These are phyloP conservation scores for Stachybotrys echinatus DNA, from an alignment of 2,329 filamentous ascomycete species.

Conservation along the genomic window DNA sequence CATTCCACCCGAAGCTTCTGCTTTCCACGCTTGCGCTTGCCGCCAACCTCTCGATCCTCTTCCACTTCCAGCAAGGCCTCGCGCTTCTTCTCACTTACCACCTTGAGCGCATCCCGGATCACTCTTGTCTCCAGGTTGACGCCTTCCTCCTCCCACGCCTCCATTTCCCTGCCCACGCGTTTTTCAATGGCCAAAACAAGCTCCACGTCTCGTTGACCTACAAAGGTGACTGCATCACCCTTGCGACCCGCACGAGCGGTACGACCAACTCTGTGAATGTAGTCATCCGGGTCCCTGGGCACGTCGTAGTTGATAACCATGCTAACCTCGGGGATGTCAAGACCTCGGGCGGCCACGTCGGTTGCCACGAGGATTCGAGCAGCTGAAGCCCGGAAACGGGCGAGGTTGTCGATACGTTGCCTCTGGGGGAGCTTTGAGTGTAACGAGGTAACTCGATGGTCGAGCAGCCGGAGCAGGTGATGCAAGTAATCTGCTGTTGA, in stretches of 20 bases:
- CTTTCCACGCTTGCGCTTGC: constrained; percentile 66
- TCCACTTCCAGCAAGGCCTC: constrained; percentile 89
- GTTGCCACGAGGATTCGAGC: constrained; percentile 90
- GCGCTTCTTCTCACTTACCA: constrained; percentile 92
- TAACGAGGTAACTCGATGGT: constrained; percentile 84
- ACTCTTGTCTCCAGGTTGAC: constrained; percentile 93
- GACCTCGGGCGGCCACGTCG: constrained; percentile 87
- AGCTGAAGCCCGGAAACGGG: constrained; percentile 82
- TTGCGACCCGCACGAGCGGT: constrained; percentile 85
- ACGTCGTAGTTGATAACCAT: constrained; percentile 95
- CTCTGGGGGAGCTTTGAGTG: constrained; percentile 84
- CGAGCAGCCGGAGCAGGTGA: constrained; percentile 77
- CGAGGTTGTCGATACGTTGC: constrained; percentile 81
- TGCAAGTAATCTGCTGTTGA: constrained; percentile 84
- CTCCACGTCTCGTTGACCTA: constrained; percentile 89
- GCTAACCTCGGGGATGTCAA: constrained; percentile 89
- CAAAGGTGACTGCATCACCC: constrained; percentile 79
- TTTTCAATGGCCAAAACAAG: constrained; percentile 86
- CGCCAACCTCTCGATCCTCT: constrained; percentile 83
- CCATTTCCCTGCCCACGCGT: constrained; percentile 75
- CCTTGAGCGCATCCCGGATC: constrained; percentile 76
- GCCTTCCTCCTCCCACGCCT: constrained; percentile 79
- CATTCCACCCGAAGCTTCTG: constrained; percentile 43
- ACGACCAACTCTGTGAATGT: constrained; percentile 92
- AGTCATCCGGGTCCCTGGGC: constrained; percentile 92